Evolutionary conservation across 1,284 basidiomycete genomes (phyloP), one percentile per base, ranked within the genome.

Genomic region (Pascua sp.): DNA sequence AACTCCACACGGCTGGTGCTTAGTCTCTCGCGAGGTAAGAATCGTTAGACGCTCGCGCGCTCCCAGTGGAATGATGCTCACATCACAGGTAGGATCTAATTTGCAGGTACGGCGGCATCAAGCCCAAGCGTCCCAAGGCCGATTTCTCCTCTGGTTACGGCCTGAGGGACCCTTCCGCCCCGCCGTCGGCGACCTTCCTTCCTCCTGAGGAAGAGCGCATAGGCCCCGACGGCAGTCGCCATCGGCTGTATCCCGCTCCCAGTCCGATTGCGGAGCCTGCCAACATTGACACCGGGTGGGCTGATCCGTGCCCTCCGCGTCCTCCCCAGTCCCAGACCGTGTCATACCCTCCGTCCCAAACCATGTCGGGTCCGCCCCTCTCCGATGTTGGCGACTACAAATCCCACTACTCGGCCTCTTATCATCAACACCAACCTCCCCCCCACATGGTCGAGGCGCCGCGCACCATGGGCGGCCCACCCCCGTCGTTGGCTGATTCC

Each of bases 241-340:
- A 73, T 56, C 55, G 68, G 1, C 42, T 69, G 11, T 73, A 73
- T 47, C 70, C 72, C 8, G 70, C 69, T 4, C 65, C 66, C 0
- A 50, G 58, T 2, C 64, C 62, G 9, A 49, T 56, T 1, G 54
- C 61, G 5, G 58, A 56, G 0, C 61, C 68, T 0, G 8, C 56
- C 36, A 72, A 72, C 57, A 46, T 52, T 10, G 51, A 68, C 45
- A 55, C 63, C 15, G 72, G 72, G 9, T 73, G 72, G 72, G 38
- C 50, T 4, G 42, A 39, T 42, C 37, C 47, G 7, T 15, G 11
- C 41, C 10, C 24, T 13, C 16, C 42, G 13, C 18, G 16, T 39
- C 11, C 42, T 24, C 43, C 50, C 7, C 36, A 37, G 47, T 38
- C 11, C 2, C 47, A 51, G 36, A 41, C 32, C 42, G n/a, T n/a